These are phyloP conservation scores for Myxozyma nipponensis DNA, from an alignment of 805 yeast genomes.

Conservation along the genomic window DNA sequence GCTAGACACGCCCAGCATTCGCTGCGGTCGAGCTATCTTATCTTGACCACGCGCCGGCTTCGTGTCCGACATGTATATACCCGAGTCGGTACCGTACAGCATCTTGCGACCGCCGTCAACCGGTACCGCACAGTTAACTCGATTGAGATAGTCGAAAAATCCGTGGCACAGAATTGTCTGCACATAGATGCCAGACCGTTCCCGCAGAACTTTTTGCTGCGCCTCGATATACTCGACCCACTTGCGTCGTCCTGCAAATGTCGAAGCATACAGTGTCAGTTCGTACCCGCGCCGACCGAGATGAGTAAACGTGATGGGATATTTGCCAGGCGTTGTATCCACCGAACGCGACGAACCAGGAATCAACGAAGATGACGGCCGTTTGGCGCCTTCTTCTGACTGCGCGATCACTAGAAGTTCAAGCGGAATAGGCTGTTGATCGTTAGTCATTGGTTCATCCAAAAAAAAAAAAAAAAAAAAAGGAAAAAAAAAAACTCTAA, in stretches of 20 bases:
- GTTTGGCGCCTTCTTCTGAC: slow-evolving; percentile 63
- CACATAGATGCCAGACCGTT: slow-evolving; percentile 73
- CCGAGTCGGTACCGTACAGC: slow-evolving; percentile 86
- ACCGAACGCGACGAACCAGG: slow-evolving; percentile 29
- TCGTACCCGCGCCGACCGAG: slow-evolving; percentile 49
- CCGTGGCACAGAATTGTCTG: slow-evolving; percentile 69
- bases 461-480: too few relatives aligned
- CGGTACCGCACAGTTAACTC: slow-evolving; percentile 87
- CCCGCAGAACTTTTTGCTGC: slow-evolving; percentile 72
- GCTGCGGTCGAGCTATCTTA: slow-evolving; percentile 49
- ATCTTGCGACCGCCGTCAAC: slow-evolving; percentile 91
- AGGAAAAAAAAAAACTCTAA: background rate
- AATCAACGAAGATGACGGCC: slow-evolving; percentile 33
- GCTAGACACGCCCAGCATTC: slow-evolving; percentile 67
- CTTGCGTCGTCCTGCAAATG: slow-evolving; percentile 61
- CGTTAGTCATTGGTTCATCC: too few relatives aligned
- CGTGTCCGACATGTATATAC: slow-evolving; percentile 78
- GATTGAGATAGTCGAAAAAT: slow-evolving; percentile 67
- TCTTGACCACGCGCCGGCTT: slow-evolving; percentile 45
- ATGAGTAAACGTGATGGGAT: slow-evolving; percentile 49
- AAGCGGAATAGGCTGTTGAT: slow-evolving; percentile 36
- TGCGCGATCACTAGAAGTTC: slow-evolving; percentile 46
- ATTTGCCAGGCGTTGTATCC: slow-evolving; percentile 28
- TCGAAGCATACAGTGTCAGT: slow-evolving; percentile 42
- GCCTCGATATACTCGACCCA: slow-evolving; percentile 72